Conservation (phyloP, 2,329 filamentous ascomycete species). For the Neoascochyta sp. region DNA sequence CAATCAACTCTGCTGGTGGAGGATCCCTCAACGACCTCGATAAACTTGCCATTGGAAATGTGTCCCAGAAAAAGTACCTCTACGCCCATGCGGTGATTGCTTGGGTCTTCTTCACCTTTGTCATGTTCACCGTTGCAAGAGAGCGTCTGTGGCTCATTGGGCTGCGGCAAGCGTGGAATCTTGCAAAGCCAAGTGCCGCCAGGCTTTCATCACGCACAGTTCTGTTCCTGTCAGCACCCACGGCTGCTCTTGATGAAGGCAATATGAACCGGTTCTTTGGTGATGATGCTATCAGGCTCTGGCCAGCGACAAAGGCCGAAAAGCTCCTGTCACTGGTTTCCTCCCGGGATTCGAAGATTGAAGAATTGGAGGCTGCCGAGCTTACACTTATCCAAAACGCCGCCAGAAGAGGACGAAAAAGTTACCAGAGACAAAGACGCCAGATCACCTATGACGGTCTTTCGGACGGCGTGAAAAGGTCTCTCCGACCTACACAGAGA, state of each 20-base stretch:
- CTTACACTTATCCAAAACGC: constrained; percentile 77
- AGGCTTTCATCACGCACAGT: constrained; percentile 88
- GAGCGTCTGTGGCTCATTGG: constrained; percentile 92
- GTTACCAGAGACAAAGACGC: constrained; percentile 51
- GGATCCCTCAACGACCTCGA: constrained; percentile 65
- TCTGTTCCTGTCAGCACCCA: constrained; percentile 80
- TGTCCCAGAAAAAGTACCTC: constrained; percentile 58
- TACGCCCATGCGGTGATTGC: constrained; percentile 79
- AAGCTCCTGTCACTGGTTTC: constrained; percentile 77
- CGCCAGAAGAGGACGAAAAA: constrained; percentile 68
- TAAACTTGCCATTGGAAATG: constrained; percentile 73
- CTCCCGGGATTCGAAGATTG: constrained; percentile 73
- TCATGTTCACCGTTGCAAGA: constrained; percentile 82
- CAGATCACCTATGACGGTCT: constrained; percentile 50
- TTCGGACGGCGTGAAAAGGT: constrained; percentile 60
- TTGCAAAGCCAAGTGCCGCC: constrained; percentile 77
- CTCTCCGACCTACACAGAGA: constrained; percentile 42
- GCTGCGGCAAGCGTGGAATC: constrained; percentile 83
- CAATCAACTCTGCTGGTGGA: constrained; percentile 81
- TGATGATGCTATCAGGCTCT: constrained; percentile 73
- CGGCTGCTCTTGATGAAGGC: constrained; percentile 71
- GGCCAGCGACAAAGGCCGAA: constrained; percentile 74
- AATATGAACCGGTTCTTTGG: constrained; percentile 79
- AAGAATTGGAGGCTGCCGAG: constrained; percentile 82
- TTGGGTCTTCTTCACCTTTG: constrained; percentile 80